phyloP scores from a whole-genome alignment of 495 filamentous ascomycete genomes.

The Penicillium samsonianum region DNA sequence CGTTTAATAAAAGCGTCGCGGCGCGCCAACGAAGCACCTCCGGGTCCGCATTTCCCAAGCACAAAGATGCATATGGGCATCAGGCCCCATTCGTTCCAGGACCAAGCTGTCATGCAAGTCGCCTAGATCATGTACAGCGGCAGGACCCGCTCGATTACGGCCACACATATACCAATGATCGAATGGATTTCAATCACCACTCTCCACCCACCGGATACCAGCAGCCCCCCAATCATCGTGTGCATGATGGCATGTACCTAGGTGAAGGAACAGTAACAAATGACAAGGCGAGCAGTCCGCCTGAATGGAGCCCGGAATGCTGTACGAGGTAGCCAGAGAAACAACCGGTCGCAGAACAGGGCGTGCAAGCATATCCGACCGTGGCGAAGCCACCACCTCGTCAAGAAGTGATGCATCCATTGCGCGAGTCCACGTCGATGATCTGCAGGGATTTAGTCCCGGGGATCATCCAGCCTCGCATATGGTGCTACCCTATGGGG shows the following conservation, averaged over 20 bases:
- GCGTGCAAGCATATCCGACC: conserved; percentile 6
- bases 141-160: neutral
- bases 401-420: conserved; percentile 7
- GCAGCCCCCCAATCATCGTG: neutral
- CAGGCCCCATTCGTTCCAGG: neutral
- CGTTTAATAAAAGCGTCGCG: neutral
- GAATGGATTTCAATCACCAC: neutral
- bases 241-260: neutral
- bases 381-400: conserved; percentile 2
- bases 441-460: conserved; percentile 8
- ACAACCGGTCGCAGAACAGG: neutral
- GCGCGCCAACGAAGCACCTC: conserved; percentile 4
- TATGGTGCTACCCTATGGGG: neutral
- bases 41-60: neutral
- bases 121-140: neutral
- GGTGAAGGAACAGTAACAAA: too few species aligned
- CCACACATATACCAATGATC: neutral
- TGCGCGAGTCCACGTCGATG: neutral
- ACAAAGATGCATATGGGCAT: conserved; percentile 3
- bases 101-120: neutral
- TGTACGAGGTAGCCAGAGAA: neutral
- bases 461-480: neutral
- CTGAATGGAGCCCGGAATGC: neutral
- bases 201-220: neutral
- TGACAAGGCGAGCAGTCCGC: neutral